Conservation (phyloP, 1,284 basidiomycete species). For the Anthracocystis panici-leucophaei region DNA sequence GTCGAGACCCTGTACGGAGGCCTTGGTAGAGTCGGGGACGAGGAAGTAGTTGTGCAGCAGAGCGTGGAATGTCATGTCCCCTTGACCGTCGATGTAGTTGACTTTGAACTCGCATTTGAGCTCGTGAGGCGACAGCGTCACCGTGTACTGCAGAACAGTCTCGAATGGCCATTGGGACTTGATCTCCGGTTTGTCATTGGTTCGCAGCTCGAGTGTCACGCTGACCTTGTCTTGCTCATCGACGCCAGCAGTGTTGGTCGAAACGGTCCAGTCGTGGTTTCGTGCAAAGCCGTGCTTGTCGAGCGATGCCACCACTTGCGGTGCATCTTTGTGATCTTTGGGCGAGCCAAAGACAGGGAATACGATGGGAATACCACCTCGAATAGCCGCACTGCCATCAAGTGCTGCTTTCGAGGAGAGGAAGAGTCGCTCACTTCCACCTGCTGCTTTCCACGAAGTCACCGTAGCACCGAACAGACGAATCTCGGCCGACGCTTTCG, state of each 20-base stretch:
- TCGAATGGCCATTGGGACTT: conserved; percentile 41
- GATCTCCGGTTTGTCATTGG: conserved; percentile 41
- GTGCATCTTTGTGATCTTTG: conserved; percentile 48
- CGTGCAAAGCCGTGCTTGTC: conserved; percentile 61
- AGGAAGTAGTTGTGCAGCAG: conserved; percentile 69
- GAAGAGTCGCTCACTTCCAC: conserved; percentile 56
- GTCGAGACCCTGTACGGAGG: conserved; percentile 47
- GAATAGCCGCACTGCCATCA: conserved; percentile 53
- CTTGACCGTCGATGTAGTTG: conserved; percentile 43
- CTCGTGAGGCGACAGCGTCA: conserved; percentile 43
- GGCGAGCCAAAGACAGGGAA: conserved; percentile 63
- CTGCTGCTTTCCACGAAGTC: conserved; percentile 58
- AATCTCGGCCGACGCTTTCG: conserved; percentile 49
- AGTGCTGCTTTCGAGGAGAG: conserved; percentile 54
- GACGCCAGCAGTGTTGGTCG: conserved; percentile 15
- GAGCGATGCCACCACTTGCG: conserved; percentile 27
- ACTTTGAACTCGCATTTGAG: conserved; percentile 65
- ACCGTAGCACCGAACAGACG: conserved; percentile 62
- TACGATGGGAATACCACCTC: conserved; percentile 63
- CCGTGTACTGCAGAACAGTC: conserved; percentile 44
- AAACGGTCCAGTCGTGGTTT: conserved; percentile 50
- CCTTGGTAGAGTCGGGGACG: conserved; percentile 62
- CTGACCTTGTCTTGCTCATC: conserved; percentile 39
- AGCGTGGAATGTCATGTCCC: conserved; percentile 69
- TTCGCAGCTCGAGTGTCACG: conserved; percentile 50